Base-by-base conservation (phyloP, 2,329 filamentous ascomycete species). In the Emericellopsis atlantica region DNA sequence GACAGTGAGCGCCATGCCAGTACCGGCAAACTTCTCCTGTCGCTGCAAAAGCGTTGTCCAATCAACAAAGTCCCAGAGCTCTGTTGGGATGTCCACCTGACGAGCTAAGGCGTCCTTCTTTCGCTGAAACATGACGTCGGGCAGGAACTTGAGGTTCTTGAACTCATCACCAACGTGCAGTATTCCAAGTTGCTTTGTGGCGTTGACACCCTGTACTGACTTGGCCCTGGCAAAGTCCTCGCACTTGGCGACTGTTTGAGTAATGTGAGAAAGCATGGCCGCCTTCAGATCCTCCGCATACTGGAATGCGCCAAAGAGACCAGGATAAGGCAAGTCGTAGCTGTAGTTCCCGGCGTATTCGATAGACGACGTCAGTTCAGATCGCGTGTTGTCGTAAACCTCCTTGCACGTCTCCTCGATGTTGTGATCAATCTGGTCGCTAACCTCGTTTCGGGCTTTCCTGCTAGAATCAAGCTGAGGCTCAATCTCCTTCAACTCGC, bases 1-100 rank as follows among this genome's bases (percentile, higher is more conserved):
- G 31, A 95, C 75, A 1, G 92, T 98, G 54, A 98, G 72, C 6
- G 90, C 92, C 82, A 98, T 89, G 47, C 92, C 84, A 4, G 89
- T 93, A 32, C 90, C 87, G 6, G 90, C 89, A 42, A 93, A 72
- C 70, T 96, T 98, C 62, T 98, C 92, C 58, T 96, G 90, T 41
- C 80, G 75, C 54, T 95, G 87, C 66, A 94, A 73, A 6, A 96
- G 64, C 10, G 79, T 84, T 15, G 79, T 72, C 59, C 88, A 71
- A 59, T 98, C 92, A 52, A 98, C 85, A 68, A 98, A 96, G 64
- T 98, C 92, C 74, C 74, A 84, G 1, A 95, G 51, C 54, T 98
- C 89, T 4, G 92, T 84, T 41, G 92, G 79, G 16, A 95, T 79
- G 45, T 95, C 79, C 14, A 96, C 80, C 54, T 94, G 81, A 47